These are phyloP conservation scores for Talaromyces islandicus DNA, from an alignment of 2,329 filamentous ascomycete species.

Conservation along the genomic window DNA sequence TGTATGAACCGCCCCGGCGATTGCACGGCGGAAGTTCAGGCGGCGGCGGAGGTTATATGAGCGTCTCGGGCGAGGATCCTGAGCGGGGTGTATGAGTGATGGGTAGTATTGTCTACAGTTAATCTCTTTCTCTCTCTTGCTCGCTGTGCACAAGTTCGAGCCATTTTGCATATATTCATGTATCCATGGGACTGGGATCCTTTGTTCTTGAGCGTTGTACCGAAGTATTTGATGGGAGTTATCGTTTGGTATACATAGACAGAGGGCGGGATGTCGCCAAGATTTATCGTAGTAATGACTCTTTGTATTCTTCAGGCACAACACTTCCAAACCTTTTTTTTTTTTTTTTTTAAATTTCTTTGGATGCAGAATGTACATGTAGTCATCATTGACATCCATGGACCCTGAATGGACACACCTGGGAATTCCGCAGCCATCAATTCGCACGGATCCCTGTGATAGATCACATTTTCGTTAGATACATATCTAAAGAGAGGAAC, in stretches of 20 bases:
- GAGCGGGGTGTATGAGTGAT: conserved; percentile 22
- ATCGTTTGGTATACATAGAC: neutral
- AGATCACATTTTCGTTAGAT: neutral
- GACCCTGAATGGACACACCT: too few relatives aligned
- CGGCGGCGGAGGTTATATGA: conserved; percentile 53
- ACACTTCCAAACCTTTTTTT: too few relatives aligned
- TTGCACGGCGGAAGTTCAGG: conserved; percentile 50
- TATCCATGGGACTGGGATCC: neutral
- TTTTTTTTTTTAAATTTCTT: too few relatives aligned
- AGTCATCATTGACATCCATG: too few relatives aligned
- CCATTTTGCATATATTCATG: neutral
- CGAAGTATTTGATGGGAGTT: neutral
- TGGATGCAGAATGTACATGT: neutral
- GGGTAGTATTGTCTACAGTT: too few relatives aligned
- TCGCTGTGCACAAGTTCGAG: neutral
- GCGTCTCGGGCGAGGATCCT: conserved; percentile 35
- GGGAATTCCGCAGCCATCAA: neutral
- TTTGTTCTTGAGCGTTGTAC: neutral
- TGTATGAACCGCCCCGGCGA: conserved; percentile 78
- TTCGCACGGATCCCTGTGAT: neutral
- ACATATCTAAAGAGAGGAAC: neutral
- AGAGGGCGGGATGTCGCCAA: neutral
- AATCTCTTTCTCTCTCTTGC: neutral
- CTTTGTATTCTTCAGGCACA: neutral
- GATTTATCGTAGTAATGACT: neutral